Evolutionary conservation across 169 alveolate genomes (phyloP), one percentile per base, ranked within the genome.

Genomic region (Babesia microti): DNA sequence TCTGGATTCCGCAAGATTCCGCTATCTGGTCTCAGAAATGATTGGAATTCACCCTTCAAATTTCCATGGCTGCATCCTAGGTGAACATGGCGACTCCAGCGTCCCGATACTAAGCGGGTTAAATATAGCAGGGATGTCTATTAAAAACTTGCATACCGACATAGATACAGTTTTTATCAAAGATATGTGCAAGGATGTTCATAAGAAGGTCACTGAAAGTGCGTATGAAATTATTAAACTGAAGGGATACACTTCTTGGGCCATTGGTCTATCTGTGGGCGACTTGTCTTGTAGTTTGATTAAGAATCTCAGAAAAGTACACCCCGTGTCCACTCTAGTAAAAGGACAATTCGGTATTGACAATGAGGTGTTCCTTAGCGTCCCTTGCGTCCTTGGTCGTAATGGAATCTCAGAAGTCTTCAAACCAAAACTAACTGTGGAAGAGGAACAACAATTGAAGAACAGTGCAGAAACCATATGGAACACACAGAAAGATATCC

Each of bases 11-110:
- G 50, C 83, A 34, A 76, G 91, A 32, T 73, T 83, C 72, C 43
- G 72, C 55, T 57, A 74, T 39, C 59, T 72, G 54, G 41, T 85
- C 18, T 71, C 85, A 29, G 68, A 69, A 36, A 78, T 66, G 42
- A 48, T 85, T 27, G 59, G 46, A 12, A 87, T 78, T 12, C 63
- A 80, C 65, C 85, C 85, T 14, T 67, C 57, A 36, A 69, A 72
- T 41, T 73, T 85, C 7, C 79, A 75, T 40, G 91, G 83, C 4
- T 52, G 65, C 14, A 63, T 80, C 19, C 70, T 85, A 17, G 92
- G 92, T 24, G 92, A 86, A 0, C 92, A 84, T 65, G 91, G 92
- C 14, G 92, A 84, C 68, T 49, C 70, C 24, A 84, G 81, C 89
- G 58, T 82, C 11, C 91, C 92, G 19, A 39, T 84, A 24, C 69